Percentiles rank a stretch among this genome's conserved stretches.
Evolutionary conservation across 108 stramenopile species (phyloP).

Genomic region (Nannochloropsis salina): DNA sequence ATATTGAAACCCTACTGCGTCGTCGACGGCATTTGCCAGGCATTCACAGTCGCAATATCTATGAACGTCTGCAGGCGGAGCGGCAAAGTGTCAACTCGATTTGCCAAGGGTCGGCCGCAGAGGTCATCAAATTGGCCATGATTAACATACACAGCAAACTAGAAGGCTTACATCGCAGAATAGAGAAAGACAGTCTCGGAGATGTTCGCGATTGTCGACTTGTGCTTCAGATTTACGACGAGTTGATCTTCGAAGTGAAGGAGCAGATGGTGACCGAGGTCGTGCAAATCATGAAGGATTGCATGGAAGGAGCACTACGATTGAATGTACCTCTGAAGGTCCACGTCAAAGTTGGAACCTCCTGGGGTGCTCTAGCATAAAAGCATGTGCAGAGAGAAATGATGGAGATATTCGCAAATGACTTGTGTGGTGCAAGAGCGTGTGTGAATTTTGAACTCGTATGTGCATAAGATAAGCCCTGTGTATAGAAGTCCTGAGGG

Average conservation of each 20-base stretch:
- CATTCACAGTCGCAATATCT: conserved; percentile 31
- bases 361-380: conserved; percentile 22
- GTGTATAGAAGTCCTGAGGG: too few species aligned
- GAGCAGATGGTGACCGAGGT: conserved; percentile 18
- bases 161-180: background rate
- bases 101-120: conserved; percentile 53
- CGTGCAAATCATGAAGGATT: conserved; percentile 24
- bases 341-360: conserved; percentile 13
- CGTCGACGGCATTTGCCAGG: conserved; percentile 48
- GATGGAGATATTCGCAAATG: too few species aligned
- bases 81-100: conserved; percentile 54
- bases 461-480: too few species aligned
- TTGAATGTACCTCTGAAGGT: conserved; percentile 28
- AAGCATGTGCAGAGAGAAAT: background rate
- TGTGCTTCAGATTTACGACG: conserved; percentile 52
- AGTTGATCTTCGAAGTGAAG: conserved; percentile 50
- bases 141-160: conserved; percentile 35
- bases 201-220: conserved; percentile 35
- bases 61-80: conserved; percentile 43
- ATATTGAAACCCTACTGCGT: conserved; percentile 47
- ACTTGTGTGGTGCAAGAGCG: too few species aligned
- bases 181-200: conserved; percentile 20
- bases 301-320: conserved; percentile 36
- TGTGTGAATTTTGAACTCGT: too few species aligned
- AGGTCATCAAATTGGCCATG: conserved; percentile 53